phyloP scores from a whole-genome alignment of 257 asterid genomes.

The Leonotis leonurus region DNA sequence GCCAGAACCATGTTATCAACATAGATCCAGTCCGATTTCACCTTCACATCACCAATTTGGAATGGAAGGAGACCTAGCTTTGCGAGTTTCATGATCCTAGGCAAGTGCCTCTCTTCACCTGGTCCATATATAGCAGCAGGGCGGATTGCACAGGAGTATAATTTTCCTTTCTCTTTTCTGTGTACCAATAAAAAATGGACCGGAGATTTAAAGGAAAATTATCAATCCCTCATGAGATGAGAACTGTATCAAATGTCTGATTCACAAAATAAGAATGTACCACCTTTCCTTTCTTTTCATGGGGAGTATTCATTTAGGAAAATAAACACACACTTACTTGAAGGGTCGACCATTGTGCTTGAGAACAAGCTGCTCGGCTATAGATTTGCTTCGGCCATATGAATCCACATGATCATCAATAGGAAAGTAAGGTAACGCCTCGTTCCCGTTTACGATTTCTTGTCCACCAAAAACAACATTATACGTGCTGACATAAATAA shows the following conservation, averaged over 20 bases:
- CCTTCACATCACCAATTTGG: slow-evolving; percentile 50
- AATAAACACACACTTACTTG: slow-evolving; percentile 41
- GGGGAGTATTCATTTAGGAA: neutral
- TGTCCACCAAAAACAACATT: slow-evolving; percentile 82
- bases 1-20: slow-evolving; percentile 81
- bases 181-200: slow-evolving; percentile 7
- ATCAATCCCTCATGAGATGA: neutral
- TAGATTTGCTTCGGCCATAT: slow-evolving; percentile 83
- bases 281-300: too few relatives aligned
- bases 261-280: neutral
- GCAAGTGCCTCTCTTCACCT: slow-evolving; percentile 94
- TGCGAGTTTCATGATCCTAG: slow-evolving; percentile 66
- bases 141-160: slow-evolving; percentile 85
- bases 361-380: slow-evolving; percentile 86
- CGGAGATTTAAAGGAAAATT: too few relatives aligned
- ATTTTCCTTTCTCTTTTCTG: slow-evolving; percentile 55
- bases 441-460: slow-evolving; percentile 82
- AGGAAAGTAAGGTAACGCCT: slow-evolving; percentile 74
- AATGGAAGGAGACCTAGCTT: slow-evolving; percentile 84
- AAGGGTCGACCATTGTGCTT: slow-evolving; percentile 74
- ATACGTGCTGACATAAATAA: slow-evolving; percentile 85
- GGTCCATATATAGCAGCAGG: slow-evolving; percentile 99
- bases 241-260: neutral
- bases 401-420: slow-evolving; percentile 79
- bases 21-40: slow-evolving; percentile 88